Evolutionary conservation across 1,284 basidiomycete species (phyloP).

Genomic region (Abortiporus biennis): DNA sequence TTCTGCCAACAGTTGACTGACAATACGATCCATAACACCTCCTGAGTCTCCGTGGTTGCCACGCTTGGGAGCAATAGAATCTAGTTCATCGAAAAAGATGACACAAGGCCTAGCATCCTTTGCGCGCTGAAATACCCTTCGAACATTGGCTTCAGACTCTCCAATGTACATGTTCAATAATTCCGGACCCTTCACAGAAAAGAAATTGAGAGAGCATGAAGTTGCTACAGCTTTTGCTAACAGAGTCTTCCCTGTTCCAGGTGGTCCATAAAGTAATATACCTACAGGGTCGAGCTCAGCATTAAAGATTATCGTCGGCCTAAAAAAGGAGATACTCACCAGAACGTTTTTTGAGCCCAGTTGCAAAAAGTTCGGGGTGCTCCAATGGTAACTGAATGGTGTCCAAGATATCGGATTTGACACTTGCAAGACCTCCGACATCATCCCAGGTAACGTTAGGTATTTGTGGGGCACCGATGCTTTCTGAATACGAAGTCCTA

Average conservation of each 20-base stretch:
- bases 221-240: slow-evolving; percentile 94
- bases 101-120: slow-evolving; percentile 89
- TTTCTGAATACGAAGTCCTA: slow-evolving; percentile 81
- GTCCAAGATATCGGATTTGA: slow-evolving; percentile 94
- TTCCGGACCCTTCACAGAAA: slow-evolving; percentile 97
- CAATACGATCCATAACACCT: slow-evolving; percentile 97
- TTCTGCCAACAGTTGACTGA: slow-evolving; percentile 93
- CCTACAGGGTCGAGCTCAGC: slow-evolving; percentile 45
- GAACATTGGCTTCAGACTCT: slow-evolving; percentile 95
- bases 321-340: slow-evolving; percentile 39
- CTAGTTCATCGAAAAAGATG: slow-evolving; percentile 97
- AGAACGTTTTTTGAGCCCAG: slow-evolving; percentile 93
- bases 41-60: slow-evolving; percentile 94
- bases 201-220: slow-evolving; percentile 88
- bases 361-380: slow-evolving; percentile 89
- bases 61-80: slow-evolving; percentile 93
- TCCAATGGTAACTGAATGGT: slow-evolving; percentile 96
- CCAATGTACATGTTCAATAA: slow-evolving; percentile 98
- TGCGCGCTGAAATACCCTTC: slow-evolving; percentile 88
- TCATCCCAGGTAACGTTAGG: slow-evolving; percentile 98
- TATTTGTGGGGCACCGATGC: slow-evolving; percentile 94
- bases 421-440: slow-evolving; percentile 85
- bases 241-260: slow-evolving; percentile 94
- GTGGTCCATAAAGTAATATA: slow-evolving; percentile 88
- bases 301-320: not conserved